Evolutionary conservation across 805 yeast species (phyloP).

Genomic region (Hanseniaspora lindneri): DNA sequence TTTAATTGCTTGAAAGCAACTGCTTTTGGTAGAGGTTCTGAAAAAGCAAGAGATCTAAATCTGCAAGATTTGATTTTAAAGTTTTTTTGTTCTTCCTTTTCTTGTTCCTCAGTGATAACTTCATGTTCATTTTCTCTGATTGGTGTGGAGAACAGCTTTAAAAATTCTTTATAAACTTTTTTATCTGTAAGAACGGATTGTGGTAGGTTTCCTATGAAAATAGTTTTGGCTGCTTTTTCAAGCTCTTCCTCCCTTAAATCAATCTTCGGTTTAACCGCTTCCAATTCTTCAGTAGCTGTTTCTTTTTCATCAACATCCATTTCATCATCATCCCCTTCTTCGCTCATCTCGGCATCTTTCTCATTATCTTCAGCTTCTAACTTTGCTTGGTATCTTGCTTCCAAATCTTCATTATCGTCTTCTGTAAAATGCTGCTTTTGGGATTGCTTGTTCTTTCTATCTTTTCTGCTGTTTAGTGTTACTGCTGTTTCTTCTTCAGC

Average conservation of each 20-base stretch:
- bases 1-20: slow-evolving; percentile 77
- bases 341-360: slow-evolving; percentile 17
- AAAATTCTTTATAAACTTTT: slow-evolving; percentile 48
- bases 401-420: slow-evolving; percentile 41
- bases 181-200: slow-evolving; percentile 54
- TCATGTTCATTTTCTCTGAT: slow-evolving; percentile 16
- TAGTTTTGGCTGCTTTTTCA: slow-evolving; percentile 69
- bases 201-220: slow-evolving; percentile 80
- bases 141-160: slow-evolving; percentile 39
- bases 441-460: slow-evolving; percentile 20
- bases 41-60: slow-evolving; percentile 84
- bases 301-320: slow-evolving; percentile 19
- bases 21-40: slow-evolving; percentile 79
- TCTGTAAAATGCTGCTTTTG: slow-evolving; percentile 21
- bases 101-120: slow-evolving; percentile 15
- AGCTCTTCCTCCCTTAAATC: slow-evolving; percentile 61
- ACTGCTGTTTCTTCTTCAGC: slow-evolving; percentile 6
- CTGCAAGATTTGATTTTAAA: slow-evolving; percentile 54
- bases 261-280: slow-evolving; percentile 32
- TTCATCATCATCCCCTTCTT: slow-evolving; percentile 18
- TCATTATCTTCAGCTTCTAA: slow-evolving; percentile 27
- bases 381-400: slow-evolving; percentile 42
- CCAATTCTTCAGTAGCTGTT: slow-evolving; percentile 19
- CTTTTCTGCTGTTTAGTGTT: slow-evolving; percentile 20
- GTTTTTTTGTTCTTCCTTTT: slow-evolving; percentile 24